Evolutionary conservation across 225 moss, liverwort and hornwort genomes (phyloP), one percentile per base, ranked within the genome.

Genomic region (Bryum argenteum): DNA sequence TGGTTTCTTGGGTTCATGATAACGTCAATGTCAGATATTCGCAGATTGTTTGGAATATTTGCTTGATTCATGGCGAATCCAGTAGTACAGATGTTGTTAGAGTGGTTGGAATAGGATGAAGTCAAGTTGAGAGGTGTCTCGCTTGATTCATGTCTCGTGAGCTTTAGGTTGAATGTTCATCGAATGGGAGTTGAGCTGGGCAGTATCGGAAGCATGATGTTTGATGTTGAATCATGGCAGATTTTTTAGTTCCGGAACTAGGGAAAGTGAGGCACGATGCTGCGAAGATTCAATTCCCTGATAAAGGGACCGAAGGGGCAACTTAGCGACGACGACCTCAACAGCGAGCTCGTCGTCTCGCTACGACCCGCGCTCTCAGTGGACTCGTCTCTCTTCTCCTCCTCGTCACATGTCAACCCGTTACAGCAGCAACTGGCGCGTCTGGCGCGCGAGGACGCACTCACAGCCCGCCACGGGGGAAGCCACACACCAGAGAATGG

Each of bases 211-310:
- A 33, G 33, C 33, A 33, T 33, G 33, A 33, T 6, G 33, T 33
- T 33, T 33, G 33, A 33, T 6, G 33, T 33, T 33, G 33, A 33
- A 33, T 28, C 13, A 28, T 28, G 56, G 37, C 73, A 74, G 75
- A 41, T 51, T 18, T 12, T 51, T 23, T 41, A 58, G 14, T 23
- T 23, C 0, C 11, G 48, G 23, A 21, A 17, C 4, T 14, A 61
- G 23, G 17, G 47, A 57, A 11, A 59, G 10, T 20, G 18, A 10
- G 33, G 8, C 73, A 75, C 70, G 18, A 87, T 87, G 87, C 73
- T 87, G 16, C 83, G 87, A 42, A 72, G 87, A 19, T 87, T 87
- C 78, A 87, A 87, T 70, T 87, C 87, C 52, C 83, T 87, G 41
- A 87, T 87, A 54, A 87, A 87, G 83, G 80, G 83, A 44, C 67